Evolutionary conservation across 495 filamentous ascomycete species (phyloP).

Genomic region (Massariosphaeria phaeospora): DNA sequence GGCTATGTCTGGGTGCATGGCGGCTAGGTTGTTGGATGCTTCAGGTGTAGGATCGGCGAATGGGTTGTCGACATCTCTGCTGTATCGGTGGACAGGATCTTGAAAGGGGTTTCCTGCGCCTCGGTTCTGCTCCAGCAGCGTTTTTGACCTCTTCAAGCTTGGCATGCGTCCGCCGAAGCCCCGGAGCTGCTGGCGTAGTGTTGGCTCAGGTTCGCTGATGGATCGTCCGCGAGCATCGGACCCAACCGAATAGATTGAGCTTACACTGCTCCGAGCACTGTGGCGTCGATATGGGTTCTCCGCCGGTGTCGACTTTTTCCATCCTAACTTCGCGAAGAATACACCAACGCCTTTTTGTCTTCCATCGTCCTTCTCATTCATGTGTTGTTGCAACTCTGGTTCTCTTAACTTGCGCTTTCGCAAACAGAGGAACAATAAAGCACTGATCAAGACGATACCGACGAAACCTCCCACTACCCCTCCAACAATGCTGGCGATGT

Average conservation of each 20-base stretch:
- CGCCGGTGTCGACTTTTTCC: conserved; percentile 9
- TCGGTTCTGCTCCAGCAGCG: conserved; percentile 10
- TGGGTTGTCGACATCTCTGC: conserved; percentile 20
- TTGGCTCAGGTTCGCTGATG: conserved; percentile 27
- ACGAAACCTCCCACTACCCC: conserved; percentile 28
- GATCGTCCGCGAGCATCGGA: conserved; percentile 24
- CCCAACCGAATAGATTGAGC: conserved; percentile 26
- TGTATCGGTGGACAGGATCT: conserved; percentile 17
- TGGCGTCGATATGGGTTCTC: conserved; percentile 13
- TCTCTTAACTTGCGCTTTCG: conserved; percentile 21
- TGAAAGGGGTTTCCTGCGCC: too few relatives aligned
- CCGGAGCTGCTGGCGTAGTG: conserved; percentile 22
- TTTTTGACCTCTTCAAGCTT: conserved; percentile 25
- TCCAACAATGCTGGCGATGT: conserved; percentile 26
- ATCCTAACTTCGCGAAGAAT: conserved; percentile 12
- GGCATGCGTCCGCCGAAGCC: conserved; percentile 29
- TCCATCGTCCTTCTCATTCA: conserved; percentile 24
- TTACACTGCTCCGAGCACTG: conserved; percentile 27
- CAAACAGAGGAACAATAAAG: conserved; percentile 28
- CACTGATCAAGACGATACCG: conserved; percentile 21
- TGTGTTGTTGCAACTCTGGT: conserved; percentile 9
- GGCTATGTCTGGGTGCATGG: conserved; percentile 21
- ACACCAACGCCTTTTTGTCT: conserved; percentile 8
- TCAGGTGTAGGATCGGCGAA: conserved; percentile 23
- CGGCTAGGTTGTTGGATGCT: conserved; percentile 6